A percentile compares a stretch with the other conserved stretches of the same genome.
phyloP scores from a whole-genome alignment of 805 yeast genomes.

The Metschnikowia noctiluminum region DNA sequence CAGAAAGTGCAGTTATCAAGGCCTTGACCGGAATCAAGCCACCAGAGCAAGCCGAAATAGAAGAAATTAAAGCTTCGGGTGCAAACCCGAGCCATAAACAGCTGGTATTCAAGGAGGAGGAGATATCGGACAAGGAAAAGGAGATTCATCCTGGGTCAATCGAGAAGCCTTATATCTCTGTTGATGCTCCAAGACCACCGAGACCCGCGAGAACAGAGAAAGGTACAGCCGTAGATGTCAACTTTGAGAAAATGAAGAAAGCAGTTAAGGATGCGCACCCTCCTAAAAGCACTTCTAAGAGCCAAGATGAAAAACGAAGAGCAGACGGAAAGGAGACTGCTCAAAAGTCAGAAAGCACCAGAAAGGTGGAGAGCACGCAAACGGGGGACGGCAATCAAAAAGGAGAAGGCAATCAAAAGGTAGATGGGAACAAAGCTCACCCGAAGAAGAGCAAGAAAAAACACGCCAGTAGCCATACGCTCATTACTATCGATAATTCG shows the following conservation, averaged over 20 bases:
- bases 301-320: background rate
- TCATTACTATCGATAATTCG: background rate
- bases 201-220: background rate
- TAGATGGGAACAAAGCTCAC: background rate
- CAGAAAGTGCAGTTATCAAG: background rate
- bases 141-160: background rate
- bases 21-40: background rate
- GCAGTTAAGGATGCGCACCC: background rate
- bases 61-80: background rate
- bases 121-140: background rate
- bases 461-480: background rate
- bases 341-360: background rate
- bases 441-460: background rate
- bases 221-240: background rate
- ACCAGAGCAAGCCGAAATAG: background rate
- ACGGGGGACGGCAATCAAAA: no score
- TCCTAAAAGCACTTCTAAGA: background rate
- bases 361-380: background rate
- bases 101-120: background rate
- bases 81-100: background rate
- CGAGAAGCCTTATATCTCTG: background rate
- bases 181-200: background rate
- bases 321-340: background rate
- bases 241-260: conserved; percentile 4
- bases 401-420: no score